Percentiles rank a stretch among this genome's conserved stretches.
phyloP scores from a whole-genome alignment of 768 basidiomycete species.

The Gloeophyllum trabeum region DNA sequence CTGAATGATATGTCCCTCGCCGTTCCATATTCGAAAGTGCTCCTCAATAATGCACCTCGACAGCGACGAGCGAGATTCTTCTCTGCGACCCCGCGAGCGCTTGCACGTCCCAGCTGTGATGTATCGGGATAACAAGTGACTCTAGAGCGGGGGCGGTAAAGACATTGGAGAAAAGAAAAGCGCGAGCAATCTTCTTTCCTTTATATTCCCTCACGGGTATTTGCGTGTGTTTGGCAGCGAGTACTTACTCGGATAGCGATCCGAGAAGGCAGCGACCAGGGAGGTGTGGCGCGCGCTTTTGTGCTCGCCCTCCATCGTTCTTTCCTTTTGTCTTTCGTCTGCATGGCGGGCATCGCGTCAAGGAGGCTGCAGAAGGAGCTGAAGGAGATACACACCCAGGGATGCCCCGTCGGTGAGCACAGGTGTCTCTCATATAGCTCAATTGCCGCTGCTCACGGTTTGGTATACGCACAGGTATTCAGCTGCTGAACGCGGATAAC shows the following conservation, averaged over 20 bases:
- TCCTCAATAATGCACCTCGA: conserved; percentile 7
- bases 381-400: conserved; percentile 10
- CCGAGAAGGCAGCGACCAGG: no score
- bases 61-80: conserved; percentile 7
- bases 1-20: conserved; percentile 8
- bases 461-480: conserved; percentile 41
- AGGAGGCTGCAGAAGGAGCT: conserved; percentile 11
- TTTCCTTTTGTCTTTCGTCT: conserved; percentile 2
- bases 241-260: no score
- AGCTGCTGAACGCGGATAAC: conserved; percentile 63
- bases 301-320: background rate
- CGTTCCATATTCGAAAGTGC: conserved; percentile 7
- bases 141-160: conserved; percentile 13
- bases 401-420: conserved; percentile 2
- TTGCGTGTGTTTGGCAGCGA: conserved; percentile 7
- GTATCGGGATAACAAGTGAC: conserved; percentile 14
- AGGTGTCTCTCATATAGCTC: background rate
- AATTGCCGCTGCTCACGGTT: background rate
- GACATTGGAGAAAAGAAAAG: conserved; percentile 2
- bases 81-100: conserved; percentile 16
- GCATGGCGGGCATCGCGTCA: background rate
- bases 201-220: background rate
- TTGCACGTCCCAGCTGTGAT: conserved; percentile 10
- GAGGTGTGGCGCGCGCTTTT: conserved; percentile 1
- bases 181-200: background rate